Percentiles rank a stretch among this genome's conserved stretches.
Evolutionary conservation across 2,329 filamentous ascomycete species (phyloP).

Genomic region (Diplocarpon mali): DNA sequence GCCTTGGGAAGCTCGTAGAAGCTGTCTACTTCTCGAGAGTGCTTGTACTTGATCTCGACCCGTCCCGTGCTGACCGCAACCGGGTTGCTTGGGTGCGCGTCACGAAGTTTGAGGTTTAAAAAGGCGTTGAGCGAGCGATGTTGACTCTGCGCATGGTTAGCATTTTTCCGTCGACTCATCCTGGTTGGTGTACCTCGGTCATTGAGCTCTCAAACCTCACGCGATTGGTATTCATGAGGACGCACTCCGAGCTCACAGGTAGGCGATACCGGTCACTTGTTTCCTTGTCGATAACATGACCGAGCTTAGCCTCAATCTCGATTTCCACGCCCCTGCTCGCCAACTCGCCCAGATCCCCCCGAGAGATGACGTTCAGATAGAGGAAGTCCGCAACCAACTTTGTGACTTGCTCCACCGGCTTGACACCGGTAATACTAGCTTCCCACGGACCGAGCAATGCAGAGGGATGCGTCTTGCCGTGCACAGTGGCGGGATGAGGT

Average conservation of each 20-base stretch:
- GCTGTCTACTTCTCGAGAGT: constrained; percentile 70
- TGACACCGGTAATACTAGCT: constrained; percentile 54
- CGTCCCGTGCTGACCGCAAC: constrained; percentile 29
- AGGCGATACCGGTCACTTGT: constrained; percentile 58
- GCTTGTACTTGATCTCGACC: constrained; percentile 65
- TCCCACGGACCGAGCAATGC: constrained; percentile 47
- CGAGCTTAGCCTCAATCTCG: constrained; percentile 91
- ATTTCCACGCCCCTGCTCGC: constrained; percentile 58
- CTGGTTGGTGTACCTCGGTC: constrained; percentile 58
- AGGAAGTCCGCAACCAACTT: constrained; percentile 72
- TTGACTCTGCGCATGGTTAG: constrained; percentile 45
- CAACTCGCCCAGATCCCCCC: constrained; percentile 54
- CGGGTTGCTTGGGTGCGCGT: constrained; percentile 45
- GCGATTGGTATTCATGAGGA: constrained; percentile 50
- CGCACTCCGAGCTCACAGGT: constrained; percentile 57
- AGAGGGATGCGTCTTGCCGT: constrained; percentile 12
- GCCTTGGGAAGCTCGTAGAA: constrained; percentile 66
- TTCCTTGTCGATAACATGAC: constrained; percentile 64
- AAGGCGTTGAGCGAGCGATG: constrained; percentile 78
- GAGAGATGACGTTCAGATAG: constrained; percentile 57
- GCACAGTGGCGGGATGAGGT: constrained; percentile 5
- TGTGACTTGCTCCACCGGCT: constrained; percentile 65
- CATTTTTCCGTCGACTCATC: neutral
- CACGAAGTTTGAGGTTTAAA: constrained; percentile 57
- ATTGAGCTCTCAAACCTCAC: constrained; percentile 77